Conservation (phyloP, 2,329 filamentous ascomycete species). For the Botrytis medusae region DNA sequence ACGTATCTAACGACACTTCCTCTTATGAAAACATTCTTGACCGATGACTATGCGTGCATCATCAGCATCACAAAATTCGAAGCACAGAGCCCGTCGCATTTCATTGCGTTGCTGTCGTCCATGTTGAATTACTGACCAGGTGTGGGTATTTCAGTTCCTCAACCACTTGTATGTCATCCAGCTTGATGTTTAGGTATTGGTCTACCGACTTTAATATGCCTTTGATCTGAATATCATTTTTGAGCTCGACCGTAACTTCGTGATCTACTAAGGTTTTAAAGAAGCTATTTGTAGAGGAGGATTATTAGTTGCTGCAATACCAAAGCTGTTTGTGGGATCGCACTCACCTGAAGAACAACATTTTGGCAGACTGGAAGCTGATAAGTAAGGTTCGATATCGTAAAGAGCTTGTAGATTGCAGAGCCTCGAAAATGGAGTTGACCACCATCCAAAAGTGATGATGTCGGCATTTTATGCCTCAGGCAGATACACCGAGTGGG, state of each 20-base stretch:
- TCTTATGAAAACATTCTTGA: conserved; percentile 75
- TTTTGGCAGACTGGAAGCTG: background rate
- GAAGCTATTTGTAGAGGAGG: conserved; percentile 60
- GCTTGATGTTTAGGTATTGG: conserved; percentile 98
- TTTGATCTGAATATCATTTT: conserved; percentile 97
- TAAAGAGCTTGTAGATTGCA: background rate
- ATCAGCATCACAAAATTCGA: conserved; percentile 23
- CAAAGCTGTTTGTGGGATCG: background rate
- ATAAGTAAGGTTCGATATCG: background rate
- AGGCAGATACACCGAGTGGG: background rate
- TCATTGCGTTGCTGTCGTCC: background rate
- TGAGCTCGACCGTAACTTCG: conserved; percentile 96
- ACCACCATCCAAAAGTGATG: conserved; percentile 7
- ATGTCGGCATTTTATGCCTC: background rate
- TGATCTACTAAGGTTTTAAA: conserved; percentile 99
- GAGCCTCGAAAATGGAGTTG: conserved; percentile 7
- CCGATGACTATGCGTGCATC: conserved; percentile 55
- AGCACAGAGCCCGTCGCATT: background rate
- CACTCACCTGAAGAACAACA: conserved; percentile 14
- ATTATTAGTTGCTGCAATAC: background rate
- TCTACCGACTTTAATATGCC: conserved; percentile 96
- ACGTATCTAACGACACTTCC: conserved; percentile 75
- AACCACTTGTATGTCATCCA: conserved; percentile 90
- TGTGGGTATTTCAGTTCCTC: conserved; percentile 96
- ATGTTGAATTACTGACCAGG: conserved; percentile 54